Percentiles rank a stretch among this genome's conserved stretches.
These are phyloP conservation scores for Aspergillus glaucus DNA, from an alignment of 2,329 filamentous ascomycete species.

Conservation along the genomic window DNA sequence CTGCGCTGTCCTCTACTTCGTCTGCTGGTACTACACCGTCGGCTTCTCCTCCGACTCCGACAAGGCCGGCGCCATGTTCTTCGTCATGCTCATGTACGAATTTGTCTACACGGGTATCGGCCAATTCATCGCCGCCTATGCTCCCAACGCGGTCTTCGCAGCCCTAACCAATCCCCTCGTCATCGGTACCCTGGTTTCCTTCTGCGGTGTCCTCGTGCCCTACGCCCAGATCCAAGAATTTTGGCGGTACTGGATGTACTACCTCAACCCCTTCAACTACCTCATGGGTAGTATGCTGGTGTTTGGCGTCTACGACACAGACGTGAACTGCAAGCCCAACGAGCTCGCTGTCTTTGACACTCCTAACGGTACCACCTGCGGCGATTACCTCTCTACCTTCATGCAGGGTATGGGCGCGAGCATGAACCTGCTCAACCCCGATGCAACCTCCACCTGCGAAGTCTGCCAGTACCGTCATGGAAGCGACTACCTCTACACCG, in stretches of 20 bases:
- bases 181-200: slow-evolving; percentile 41
- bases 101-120: slow-evolving; percentile 66
- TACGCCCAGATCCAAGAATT: slow-evolving; percentile 24
- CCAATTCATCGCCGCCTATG: slow-evolving; percentile 73
- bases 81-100: slow-evolving; percentile 69
- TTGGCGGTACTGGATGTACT: slow-evolving; percentile 30
- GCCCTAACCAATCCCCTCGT: slow-evolving; percentile 70
- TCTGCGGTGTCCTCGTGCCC: slow-evolving; percentile 26
- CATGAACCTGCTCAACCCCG: slow-evolving; percentile 54
- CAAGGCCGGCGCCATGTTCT: slow-evolving; percentile 47
- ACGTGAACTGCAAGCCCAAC: slow-evolving; percentile 17
- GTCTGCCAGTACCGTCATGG: slow-evolving; percentile 57
- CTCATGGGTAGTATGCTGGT: slow-evolving; percentile 24
- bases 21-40: slow-evolving; percentile 66
- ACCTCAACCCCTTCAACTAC: slow-evolving; percentile 26
- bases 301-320: slow-evolving; percentile 19
- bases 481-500: slow-evolving; percentile 51
- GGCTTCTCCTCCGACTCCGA: slow-evolving; percentile 41
- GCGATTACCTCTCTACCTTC: slow-evolving; percentile 51
- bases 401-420: slow-evolving; percentile 40
- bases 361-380: slow-evolving; percentile 48
- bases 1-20: slow-evolving; percentile 59
- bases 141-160: slow-evolving; percentile 60
- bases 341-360: slow-evolving; percentile 23
- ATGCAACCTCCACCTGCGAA: slow-evolving; percentile 48